These are phyloP conservation scores for Diddensiella transvaalensis DNA, from an alignment of 805 yeast genomes.

Conservation along the genomic window DNA sequence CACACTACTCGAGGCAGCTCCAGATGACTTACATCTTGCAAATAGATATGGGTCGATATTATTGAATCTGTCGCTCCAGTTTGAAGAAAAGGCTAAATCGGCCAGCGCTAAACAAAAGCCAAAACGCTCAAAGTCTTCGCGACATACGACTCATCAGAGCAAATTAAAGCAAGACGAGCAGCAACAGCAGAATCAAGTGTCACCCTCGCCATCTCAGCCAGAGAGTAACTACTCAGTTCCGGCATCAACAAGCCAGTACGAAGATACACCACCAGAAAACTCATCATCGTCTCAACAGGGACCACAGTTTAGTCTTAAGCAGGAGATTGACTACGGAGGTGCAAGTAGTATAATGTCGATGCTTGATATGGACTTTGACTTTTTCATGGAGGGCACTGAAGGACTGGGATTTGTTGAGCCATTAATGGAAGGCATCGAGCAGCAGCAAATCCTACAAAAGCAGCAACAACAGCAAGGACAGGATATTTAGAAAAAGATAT, in stretches of 20 bases:
- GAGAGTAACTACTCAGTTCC: background rate
- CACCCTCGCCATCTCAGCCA: background rate
- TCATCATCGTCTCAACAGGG: no score
- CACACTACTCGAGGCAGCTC: conserved; percentile 74
- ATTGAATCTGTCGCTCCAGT: conserved; percentile 50
- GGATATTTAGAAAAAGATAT: background rate
- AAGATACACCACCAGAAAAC: background rate
- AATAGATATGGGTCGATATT: conserved; percentile 54
- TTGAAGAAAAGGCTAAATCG: background rate
- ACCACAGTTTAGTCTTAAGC: background rate
- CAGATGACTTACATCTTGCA: conserved; percentile 84
- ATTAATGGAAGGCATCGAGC: conserved; percentile 29
- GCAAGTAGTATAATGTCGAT: conserved; percentile 14
- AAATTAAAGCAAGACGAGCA: background rate
- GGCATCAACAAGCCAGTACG: background rate
- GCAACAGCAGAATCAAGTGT: background rate
- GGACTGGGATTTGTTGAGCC: conserved; percentile 31
- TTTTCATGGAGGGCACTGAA: conserved; percentile 30
- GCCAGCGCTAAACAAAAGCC: background rate
- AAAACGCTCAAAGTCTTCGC: background rate
- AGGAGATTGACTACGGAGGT: background rate
- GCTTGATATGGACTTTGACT: conserved; percentile 28
- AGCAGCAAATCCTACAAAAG: conserved; percentile 21
- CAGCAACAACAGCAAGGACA: conserved; percentile 8
- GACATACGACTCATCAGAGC: background rate